These are phyloP conservation scores for Termitomyces titanicus DNA, from an alignment of 768 basidiomycete genomes.

Conservation along the genomic window DNA sequence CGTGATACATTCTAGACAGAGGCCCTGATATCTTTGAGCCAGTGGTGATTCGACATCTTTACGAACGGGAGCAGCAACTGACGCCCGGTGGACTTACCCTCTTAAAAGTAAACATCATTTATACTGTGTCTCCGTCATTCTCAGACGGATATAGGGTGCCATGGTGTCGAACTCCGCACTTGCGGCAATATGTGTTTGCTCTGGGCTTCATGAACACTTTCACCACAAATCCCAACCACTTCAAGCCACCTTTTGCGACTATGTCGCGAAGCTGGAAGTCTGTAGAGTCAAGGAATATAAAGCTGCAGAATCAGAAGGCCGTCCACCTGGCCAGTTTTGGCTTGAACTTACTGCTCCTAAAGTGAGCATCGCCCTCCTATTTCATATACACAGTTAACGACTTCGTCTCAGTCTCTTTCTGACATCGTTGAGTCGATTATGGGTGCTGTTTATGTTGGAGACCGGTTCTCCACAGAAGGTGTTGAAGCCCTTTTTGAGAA, in stretches of 20 bases:
- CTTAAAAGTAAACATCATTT: slow-evolving; percentile 52
- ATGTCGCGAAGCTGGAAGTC: slow-evolving; percentile 42
- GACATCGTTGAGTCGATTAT: slow-evolving; percentile 79
- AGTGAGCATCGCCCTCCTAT: slow-evolving; percentile 30
- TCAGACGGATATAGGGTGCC: slow-evolving; percentile 46
- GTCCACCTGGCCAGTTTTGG: slow-evolving; percentile 73
- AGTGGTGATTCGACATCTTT: slow-evolving; percentile 79
- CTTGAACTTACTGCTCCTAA: slow-evolving; percentile 74
- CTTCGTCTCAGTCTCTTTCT: slow-evolving; percentile 55
- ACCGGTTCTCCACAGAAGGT: slow-evolving; percentile 60
- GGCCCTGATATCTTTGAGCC: slow-evolving; percentile 8
- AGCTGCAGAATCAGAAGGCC: slow-evolving; percentile 43
- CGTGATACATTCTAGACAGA: slow-evolving; percentile 2
- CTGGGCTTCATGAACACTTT: slow-evolving; percentile 61
- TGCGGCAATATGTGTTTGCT: slow-evolving; percentile 70
- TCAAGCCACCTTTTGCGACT: slow-evolving; percentile 47
- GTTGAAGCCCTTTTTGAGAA: slow-evolving; percentile 63
- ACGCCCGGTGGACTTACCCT: slow-evolving; percentile 77
- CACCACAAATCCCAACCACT: slow-evolving; percentile 54
- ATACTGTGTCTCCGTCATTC: neutral
- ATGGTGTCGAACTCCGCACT: slow-evolving; percentile 85
- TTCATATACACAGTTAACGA: neutral
- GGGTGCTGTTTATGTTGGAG: slow-evolving; percentile 77
- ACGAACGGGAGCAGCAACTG: slow-evolving; percentile 54
- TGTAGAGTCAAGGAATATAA: slow-evolving; percentile 46